phyloP scores from a whole-genome alignment of 306 rosid species.

The Potentilla sterilis region DNA sequence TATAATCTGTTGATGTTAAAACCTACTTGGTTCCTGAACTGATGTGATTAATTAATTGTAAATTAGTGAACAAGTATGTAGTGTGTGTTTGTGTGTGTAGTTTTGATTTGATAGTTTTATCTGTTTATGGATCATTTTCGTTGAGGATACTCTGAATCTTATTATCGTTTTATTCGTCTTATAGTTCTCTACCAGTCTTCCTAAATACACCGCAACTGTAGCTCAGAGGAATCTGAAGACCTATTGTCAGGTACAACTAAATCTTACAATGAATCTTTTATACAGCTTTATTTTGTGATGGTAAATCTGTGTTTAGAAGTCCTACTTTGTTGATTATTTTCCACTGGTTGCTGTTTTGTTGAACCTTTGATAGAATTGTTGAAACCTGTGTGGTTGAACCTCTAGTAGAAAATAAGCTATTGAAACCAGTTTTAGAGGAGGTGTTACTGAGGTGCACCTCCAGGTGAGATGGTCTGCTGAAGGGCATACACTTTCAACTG shows the following conservation, averaged over 20 bases:
- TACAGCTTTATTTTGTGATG: background rate
- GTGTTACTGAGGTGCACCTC: background rate
- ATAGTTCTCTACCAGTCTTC: conserved; percentile 75
- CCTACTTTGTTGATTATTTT: background rate
- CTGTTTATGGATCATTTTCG: background rate
- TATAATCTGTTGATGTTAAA: background rate
- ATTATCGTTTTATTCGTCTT: conserved; percentile 23
- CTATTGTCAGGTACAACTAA: conserved; percentile 57
- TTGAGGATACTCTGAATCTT: conserved; percentile 15
- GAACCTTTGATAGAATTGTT: background rate
- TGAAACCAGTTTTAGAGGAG: background rate
- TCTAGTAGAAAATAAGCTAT: background rate
- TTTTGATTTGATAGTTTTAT: conserved; percentile 2
- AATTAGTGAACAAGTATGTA: background rate
- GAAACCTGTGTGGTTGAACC: background rate
- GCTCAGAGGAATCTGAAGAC: conserved; percentile 80
- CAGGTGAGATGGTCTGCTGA: background rate
- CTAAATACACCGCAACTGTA: conserved; percentile 72
- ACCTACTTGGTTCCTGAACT: background rate
- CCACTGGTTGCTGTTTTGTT: background rate
- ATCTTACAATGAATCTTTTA: conserved; percentile 12
- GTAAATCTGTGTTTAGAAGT: background rate
- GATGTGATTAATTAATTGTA: background rate
- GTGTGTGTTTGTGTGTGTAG: background rate
- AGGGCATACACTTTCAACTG: background rate